Evolutionary conservation across 176 grass and related monocot species (phyloP).

Genomic region (Calamus simplicifolius): DNA sequence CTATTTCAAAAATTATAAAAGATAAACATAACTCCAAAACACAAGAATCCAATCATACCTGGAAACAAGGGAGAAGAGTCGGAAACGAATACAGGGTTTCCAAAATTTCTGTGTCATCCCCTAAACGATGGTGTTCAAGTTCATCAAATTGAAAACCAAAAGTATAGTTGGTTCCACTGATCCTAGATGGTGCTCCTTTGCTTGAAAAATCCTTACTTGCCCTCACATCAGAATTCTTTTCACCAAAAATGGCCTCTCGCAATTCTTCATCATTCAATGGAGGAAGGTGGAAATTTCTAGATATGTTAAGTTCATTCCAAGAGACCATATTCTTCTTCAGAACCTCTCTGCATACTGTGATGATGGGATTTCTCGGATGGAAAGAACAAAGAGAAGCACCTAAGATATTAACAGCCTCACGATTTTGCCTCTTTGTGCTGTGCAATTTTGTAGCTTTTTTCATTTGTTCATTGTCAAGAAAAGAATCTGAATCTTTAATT

Average conservation of each 20-base stretch:
- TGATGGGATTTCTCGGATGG: constrained; percentile 47
- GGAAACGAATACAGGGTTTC: constrained; percentile 61
- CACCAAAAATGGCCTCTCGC: constrained; percentile 51
- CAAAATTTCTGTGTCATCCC: constrained; percentile 53
- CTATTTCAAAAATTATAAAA: not conserved
- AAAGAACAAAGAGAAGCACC: constrained; percentile 27
- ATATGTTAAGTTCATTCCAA: constrained; percentile 80
- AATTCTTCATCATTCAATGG: constrained; percentile 72
- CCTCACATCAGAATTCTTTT: constrained; percentile 5
- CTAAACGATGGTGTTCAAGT: constrained; percentile 25
- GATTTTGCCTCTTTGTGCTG: not conserved
- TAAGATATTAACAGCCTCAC: constrained; percentile 10
- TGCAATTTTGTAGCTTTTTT: not conserved
- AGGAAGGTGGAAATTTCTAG: constrained; percentile 64
- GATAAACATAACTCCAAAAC: constrained; percentile 13
- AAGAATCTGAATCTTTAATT: not conserved
- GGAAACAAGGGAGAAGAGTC: constrained; percentile 77
- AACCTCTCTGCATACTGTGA: constrained; percentile 52
- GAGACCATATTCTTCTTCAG: constrained; percentile 35
- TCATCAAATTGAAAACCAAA: constrained; percentile 28
- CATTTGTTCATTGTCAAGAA: too few species aligned
- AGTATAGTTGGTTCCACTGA: constrained; percentile 73
- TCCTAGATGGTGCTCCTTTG: constrained; percentile 15
- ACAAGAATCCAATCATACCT: constrained; percentile 25
- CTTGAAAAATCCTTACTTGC: constrained; percentile 9